Base-by-base conservation (phyloP, 306 rosid genomes). In the Lathyrus aphaca region DNA sequence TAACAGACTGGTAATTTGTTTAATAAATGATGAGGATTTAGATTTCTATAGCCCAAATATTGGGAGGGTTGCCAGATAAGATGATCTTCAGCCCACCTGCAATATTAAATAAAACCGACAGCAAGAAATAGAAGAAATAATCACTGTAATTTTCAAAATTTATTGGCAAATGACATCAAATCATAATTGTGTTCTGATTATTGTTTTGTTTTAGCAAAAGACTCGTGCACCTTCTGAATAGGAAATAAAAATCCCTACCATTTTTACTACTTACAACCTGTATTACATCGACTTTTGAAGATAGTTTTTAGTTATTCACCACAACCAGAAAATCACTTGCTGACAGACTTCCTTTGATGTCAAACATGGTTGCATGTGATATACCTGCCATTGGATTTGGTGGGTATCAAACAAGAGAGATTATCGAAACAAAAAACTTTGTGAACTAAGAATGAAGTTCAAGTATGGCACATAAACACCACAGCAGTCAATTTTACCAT, bases 381-480 rank as follows among this genome's bases (percentile, higher is more conserved):
- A 51, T 7, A 27, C 17, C 43, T 43, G 32, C 21, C 30, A n/a
- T 44, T 42, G 44, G 43, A 59, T 29, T 56, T 56, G 15, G 58
- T 50, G 57, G 57, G 40, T 74, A 68, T 25, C 49, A 16, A 37
- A 67, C 44, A 32, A 60, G 57, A 60, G 68, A 37, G 70, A 61
- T 76, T 76, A 49, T 59, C 14, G 58, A 67, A 58, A 27, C 37
- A 23, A 50, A 23, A 50, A 38, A 9, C 21, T 37, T 9, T 19
- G 39, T 12, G 30, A 40, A 73, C 78, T 42, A 56, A 44, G 48
- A 10, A 44, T 45, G 30, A 55, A 55, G 56, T 74, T 45, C 43
- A 44, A 55, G 46, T 74, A 13, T 44, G 18, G 9, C 68, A 55
- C 51, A 64, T 45, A 37, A 35, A 42, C 53, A 42, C 39, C 19